A percentile compares a stretch with the other conserved stretches of the same genome.
phyloP scores from a whole-genome alignment of 768 basidiomycete species.

The Solioccasus polychromus region DNA sequence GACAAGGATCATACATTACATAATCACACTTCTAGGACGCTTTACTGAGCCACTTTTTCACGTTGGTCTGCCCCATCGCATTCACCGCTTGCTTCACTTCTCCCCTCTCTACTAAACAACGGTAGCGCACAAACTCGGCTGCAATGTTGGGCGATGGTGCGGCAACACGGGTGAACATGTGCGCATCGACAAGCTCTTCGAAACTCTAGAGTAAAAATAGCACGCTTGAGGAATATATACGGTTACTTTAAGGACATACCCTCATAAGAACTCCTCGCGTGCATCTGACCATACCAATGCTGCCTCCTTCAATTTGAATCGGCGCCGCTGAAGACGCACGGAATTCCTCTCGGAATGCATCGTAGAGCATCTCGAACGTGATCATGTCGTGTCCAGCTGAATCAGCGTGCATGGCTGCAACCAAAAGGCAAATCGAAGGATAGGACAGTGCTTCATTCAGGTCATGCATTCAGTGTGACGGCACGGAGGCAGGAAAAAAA shows the following conservation, averaged over 20 bases:
- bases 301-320: constrained; percentile 68
- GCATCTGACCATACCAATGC: constrained; percentile 71
- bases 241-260: constrained; percentile 42
- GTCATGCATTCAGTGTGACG: neutral
- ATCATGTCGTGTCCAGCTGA: constrained; percentile 75
- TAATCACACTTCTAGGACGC: constrained; percentile 29
- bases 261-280: constrained; percentile 60
- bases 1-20: constrained; percentile 14
- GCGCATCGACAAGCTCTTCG: constrained; percentile 57
- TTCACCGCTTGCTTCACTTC: constrained; percentile 70
- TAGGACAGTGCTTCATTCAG: constrained; percentile 61
- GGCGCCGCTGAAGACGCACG: constrained; percentile 72
- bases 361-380: constrained; percentile 90
- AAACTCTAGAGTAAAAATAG: constrained; percentile 55
- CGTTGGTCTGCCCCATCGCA: constrained; percentile 59
- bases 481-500: neutral
- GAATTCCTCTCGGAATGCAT: constrained; percentile 72
- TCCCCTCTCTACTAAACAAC: constrained; percentile 59
- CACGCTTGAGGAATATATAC: constrained; percentile 1
- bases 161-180: constrained; percentile 53
- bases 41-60: constrained; percentile 78
- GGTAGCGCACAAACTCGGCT: constrained; percentile 74
- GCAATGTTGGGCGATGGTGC: constrained; percentile 48
- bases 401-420: constrained; percentile 77
- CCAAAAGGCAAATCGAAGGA: constrained; percentile 76